Evolutionary conservation across 2,329 filamentous ascomycete species (phyloP).

Genomic region (Aspergillus carbonarius): DNA sequence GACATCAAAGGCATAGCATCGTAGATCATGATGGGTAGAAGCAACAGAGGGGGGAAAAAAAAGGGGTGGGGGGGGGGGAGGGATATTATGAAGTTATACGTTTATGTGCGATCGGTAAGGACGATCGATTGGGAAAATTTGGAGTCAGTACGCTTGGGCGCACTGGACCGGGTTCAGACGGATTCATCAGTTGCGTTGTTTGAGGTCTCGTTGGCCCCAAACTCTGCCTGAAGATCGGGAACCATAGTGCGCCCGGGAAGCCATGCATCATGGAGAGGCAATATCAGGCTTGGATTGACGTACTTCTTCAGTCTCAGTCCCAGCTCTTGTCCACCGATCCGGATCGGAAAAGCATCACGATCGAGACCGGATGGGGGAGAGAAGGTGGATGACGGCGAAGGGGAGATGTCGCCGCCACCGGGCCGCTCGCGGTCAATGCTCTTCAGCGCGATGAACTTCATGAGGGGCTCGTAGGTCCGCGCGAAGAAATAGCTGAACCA

Average conservation of each 20-base stretch:
- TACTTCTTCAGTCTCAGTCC: slow-evolving; percentile 45
- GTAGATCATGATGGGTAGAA: slow-evolving; percentile 1
- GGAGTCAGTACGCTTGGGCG: not conserved
- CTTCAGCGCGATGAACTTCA: slow-evolving; percentile 85
- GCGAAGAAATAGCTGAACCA: slow-evolving; percentile 88
- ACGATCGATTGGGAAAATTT: not conserved
- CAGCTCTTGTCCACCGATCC: slow-evolving; percentile 41
- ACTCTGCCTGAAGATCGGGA: slow-evolving; percentile 20
- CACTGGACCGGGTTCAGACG: not conserved
- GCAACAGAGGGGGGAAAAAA: not conserved
- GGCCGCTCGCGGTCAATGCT: slow-evolving; percentile 70
- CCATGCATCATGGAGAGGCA: slow-evolving; percentile 47
- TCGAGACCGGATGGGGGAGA: slow-evolving; percentile 46
- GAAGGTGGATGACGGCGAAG: slow-evolving; percentile 38
- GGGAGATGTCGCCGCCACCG: slow-evolving; percentile 38
- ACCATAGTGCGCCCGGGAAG: slow-evolving; percentile 33
- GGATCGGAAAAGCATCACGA: slow-evolving; percentile 43
- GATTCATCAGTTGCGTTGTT: slow-evolving; percentile 13
- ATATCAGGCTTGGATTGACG: slow-evolving; percentile 47
- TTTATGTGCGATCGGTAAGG: not conserved
- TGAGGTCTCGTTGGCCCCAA: slow-evolving; percentile 18
- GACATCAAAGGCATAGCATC: slow-evolving; percentile 3
- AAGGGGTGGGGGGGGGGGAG: too few relatives aligned
- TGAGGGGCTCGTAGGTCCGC: slow-evolving; percentile 80
- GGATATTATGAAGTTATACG: not conserved